Conservation (phyloP, 371 early-diverging fungal species). For the Mucor piriformis region DNA sequence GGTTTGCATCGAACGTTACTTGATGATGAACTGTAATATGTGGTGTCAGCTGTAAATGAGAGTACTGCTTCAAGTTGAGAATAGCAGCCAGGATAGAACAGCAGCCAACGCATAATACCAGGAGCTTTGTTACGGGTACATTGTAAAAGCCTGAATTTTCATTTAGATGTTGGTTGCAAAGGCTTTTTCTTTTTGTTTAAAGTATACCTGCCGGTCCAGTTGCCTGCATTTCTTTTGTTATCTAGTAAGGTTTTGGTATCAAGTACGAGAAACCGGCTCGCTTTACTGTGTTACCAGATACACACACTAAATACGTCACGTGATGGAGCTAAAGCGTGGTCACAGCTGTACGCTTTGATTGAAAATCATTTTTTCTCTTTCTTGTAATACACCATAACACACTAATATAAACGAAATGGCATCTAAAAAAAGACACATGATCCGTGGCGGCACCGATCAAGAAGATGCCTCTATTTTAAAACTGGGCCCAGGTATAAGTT, state of each 20-base stretch:
- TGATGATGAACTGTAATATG: slow-evolving; percentile 70
- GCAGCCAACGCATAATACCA: slow-evolving; percentile 59
- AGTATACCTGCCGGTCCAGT: slow-evolving; percentile 36
- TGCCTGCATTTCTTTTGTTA: slow-evolving; percentile 31
- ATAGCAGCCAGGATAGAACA: slow-evolving; percentile 63
- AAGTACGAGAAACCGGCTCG: not conserved
- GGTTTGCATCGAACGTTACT: too few relatives aligned
- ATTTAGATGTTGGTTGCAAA: too few relatives aligned
- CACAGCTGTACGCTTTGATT: not conserved
- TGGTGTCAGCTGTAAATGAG: slow-evolving; percentile 67
- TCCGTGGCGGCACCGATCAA: slow-evolving; percentile 63
- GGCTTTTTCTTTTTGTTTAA: too few relatives aligned
- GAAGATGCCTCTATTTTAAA: slow-evolving; percentile 76
- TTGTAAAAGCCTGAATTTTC: slow-evolving; percentile 61
- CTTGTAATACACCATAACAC: slow-evolving; percentile 1
- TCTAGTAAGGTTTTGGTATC: not conserved
- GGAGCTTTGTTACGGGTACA: slow-evolving; percentile 70
- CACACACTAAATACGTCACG: not conserved
- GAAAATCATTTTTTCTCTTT: not conserved
- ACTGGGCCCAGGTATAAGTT: slow-evolving; percentile 69
- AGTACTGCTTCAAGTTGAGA: slow-evolving; percentile 55
- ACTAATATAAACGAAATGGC: slow-evolving; percentile 5
- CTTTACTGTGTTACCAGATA: not conserved
- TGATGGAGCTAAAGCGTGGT: not conserved
- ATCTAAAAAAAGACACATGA: slow-evolving; percentile 51